A percentile compares a stretch with the other conserved stretches of the same genome.
Conservation (phyloP, 768 basidiomycete species). For the Antrodiella citrinella region DNA sequence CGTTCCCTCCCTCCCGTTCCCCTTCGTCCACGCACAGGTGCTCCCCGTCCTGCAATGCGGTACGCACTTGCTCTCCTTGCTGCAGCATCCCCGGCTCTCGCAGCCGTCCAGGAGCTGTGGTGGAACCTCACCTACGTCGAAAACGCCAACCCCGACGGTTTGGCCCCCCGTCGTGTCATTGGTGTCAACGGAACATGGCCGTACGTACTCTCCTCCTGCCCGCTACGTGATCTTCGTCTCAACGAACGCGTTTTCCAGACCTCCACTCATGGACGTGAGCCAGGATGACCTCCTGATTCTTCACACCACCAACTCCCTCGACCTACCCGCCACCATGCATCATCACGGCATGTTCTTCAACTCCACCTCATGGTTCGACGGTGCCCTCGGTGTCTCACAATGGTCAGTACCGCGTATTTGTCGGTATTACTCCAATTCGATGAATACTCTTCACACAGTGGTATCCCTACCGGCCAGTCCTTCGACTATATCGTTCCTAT, state of each 20-base stretch:
- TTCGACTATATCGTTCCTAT: slow-evolving; percentile 73
- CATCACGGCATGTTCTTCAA: slow-evolving; percentile 98
- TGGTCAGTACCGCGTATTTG: slow-evolving; percentile 43
- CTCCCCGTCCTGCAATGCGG: slow-evolving; percentile 10
- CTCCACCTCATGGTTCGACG: slow-evolving; percentile 80
- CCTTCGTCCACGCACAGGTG: neutral
- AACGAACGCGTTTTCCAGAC: slow-evolving; percentile 33
- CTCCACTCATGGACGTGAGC: slow-evolving; percentile 71
- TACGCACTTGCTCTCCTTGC: slow-evolving; percentile 21
- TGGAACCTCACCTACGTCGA: slow-evolving; percentile 89
- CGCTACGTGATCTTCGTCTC: neutral
- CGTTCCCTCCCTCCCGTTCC: neutral
- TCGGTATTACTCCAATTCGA: neutral
- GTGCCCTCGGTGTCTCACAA: slow-evolving; percentile 74
- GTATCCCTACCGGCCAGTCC: slow-evolving; percentile 65
- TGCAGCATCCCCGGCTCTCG: slow-evolving; percentile 35
- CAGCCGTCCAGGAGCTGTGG: slow-evolving; percentile 70
- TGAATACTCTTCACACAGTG: slow-evolving; percentile 35
- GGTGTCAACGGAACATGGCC: slow-evolving; percentile 95
- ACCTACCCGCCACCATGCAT: slow-evolving; percentile 64
- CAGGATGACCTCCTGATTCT: slow-evolving; percentile 67
- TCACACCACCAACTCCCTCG: slow-evolving; percentile 67
- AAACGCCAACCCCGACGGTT: slow-evolving; percentile 77
- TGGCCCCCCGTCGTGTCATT: slow-evolving; percentile 66
- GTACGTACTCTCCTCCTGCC: slow-evolving; percentile 35